Evolutionary conservation across 176 grass and related monocot species (phyloP).

Genomic region (Neostapfia colusana): DNA sequence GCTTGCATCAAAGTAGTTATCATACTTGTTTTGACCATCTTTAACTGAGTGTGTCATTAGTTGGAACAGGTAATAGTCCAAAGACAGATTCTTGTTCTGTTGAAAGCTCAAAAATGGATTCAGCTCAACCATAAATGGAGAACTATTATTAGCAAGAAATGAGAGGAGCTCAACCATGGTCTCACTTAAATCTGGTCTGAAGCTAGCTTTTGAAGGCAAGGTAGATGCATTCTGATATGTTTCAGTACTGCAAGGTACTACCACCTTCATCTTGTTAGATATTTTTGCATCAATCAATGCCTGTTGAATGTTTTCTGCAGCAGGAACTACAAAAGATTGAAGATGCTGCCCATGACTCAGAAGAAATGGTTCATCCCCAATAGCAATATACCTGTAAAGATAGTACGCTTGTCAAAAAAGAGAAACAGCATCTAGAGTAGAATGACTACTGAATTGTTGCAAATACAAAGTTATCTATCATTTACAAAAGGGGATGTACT

Average conservation of each 20-base stretch:
- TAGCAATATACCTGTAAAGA: conserved; percentile 70
- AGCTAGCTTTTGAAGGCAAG: conserved; percentile 67
- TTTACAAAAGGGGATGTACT: background rate
- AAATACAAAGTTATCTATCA: background rate
- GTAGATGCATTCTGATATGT: conserved; percentile 63
- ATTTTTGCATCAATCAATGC: conserved; percentile 69
- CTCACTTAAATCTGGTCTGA: conserved; percentile 82
- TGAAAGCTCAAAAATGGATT: conserved; percentile 68
- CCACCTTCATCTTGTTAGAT: conserved; percentile 72
- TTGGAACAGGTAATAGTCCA: conserved; percentile 76
- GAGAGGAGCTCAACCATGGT: conserved; percentile 81
- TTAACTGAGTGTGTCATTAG: conserved; percentile 62
- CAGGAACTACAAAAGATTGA: conserved; percentile 66
- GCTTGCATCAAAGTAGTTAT: conserved; percentile 82
- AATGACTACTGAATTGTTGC: background rate
- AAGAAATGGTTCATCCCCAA: conserved; percentile 90
- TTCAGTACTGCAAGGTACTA: conserved; percentile 76
- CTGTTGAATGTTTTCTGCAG: conserved; percentile 69
- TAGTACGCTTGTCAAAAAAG: conserved; percentile 26
- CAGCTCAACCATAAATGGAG: conserved; percentile 80
- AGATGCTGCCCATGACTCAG: conserved; percentile 59
- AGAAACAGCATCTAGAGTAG: background rate
- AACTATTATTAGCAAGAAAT: conserved; percentile 79
- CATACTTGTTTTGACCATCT: conserved; percentile 74
- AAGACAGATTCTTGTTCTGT: conserved; percentile 74